Conservation (phyloP, 106 monocot species). For the Dendrobium huoshanense region DNA sequence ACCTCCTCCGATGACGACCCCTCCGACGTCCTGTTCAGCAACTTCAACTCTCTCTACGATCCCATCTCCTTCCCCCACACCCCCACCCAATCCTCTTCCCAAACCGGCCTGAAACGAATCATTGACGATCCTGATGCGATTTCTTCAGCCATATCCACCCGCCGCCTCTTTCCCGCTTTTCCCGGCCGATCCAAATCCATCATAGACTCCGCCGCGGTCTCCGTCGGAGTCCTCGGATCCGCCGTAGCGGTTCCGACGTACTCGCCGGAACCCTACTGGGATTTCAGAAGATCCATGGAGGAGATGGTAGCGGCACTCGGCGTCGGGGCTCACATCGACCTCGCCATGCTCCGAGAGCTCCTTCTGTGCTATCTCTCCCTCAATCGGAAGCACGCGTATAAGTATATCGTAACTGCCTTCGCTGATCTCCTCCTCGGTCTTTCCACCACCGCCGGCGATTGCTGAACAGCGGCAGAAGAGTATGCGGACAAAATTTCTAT, state of each 20-base stretch:
- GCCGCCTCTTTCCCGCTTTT: conserved; percentile 41
- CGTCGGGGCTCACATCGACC: conserved; percentile 14
- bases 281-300: conserved; percentile 66
- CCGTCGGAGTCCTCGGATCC: conserved; percentile 8
- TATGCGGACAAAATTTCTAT: too few species aligned
- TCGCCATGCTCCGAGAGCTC: conserved; percentile 40
- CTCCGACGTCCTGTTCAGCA: conserved; percentile 14
- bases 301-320: conserved; percentile 57
- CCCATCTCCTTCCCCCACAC: conserved; percentile 4
- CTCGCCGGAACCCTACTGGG: conserved; percentile 56
- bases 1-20: neutral
- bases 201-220: conserved; percentile 8
- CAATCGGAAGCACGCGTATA: conserved; percentile 44
- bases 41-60: conserved; percentile 25
- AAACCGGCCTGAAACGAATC: neutral
- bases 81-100: conserved; percentile 12
- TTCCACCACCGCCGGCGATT: neutral
- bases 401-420: conserved; percentile 60
- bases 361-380: conserved; percentile 64
- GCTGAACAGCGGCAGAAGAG: neutral
- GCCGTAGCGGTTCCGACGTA: conserved; percentile 40
- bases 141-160: conserved; percentile 44
- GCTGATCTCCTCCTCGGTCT: conserved; percentile 43
- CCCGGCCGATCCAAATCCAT: conserved; percentile 62
- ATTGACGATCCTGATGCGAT: conserved; percentile 27